Base-by-base conservation (phyloP, 148 eudicot species). In the Diospyros lotus region DNA sequence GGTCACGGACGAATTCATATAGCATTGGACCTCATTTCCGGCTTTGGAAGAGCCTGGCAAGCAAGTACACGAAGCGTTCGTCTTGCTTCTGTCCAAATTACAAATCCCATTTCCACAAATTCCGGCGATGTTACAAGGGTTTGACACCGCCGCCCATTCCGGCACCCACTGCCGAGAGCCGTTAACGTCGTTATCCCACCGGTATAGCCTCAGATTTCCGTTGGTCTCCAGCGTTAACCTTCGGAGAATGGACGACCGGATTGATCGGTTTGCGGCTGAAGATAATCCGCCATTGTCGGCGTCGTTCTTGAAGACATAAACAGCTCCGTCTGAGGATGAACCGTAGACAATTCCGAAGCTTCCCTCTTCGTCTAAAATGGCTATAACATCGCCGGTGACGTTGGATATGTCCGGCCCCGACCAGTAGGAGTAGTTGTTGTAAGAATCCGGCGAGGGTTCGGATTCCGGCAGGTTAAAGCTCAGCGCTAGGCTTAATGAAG, bases 91-190 rank as follows among this genome's bases (percentile, higher is more conserved):
- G 58, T 92, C 94, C 50, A 94, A 73, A 62, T 78, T 80, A 75
- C 98, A 94, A 45, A 89, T 77, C 54, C 98, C 98, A 70, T 92
- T 90, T 44, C 98, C 98, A 59, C 98, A 94, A 42, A 84, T 79
- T 0, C 97, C 98, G 6, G 98, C 96, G 46, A 94, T 92, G 69
- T 84, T 89, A 76, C 98, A 94, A 0, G 97, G 97, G 74, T 91
- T 88, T 3, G 98, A 90, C 40, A 92, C 92, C 0, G 98, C 94
- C 0, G 96, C 97, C 97, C 97, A 94, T 68, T 94, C 97, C 0
- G 96, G 42, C 2, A 94, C 94, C 98, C 98, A 94, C 75, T 89
- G 96, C 0, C 86, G 80, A 4, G 97, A 87, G 15, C 93, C 94
- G 71, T 94, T 94, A 2, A 89, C 87, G 48, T 90, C 83, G 13